Conservation (phyloP, 345 rosid species). For the Syzygium aromaticum region DNA sequence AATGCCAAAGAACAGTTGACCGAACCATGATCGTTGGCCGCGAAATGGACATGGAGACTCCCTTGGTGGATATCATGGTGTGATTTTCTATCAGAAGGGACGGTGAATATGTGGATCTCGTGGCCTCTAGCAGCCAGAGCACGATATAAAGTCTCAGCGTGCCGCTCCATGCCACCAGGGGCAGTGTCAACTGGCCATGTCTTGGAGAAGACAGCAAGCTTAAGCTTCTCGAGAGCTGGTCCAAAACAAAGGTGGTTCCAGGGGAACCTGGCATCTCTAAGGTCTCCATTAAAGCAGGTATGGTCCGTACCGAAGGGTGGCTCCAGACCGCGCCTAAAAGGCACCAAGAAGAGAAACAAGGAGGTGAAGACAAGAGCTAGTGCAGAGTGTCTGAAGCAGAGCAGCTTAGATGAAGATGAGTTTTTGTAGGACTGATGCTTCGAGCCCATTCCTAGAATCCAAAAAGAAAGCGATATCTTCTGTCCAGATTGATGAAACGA, state of each 20-base stretch:
- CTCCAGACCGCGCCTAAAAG: not conserved
- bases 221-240: conserved; percentile 40
- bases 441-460: conserved; percentile 17
- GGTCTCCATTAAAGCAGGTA: conserved; percentile 35
- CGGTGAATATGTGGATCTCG: conserved; percentile 65
- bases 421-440: conserved; percentile 27
- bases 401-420: conserved; percentile 17
- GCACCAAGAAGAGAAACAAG: conserved; percentile 26
- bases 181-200: conserved; percentile 60
- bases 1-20: conserved; percentile 44
- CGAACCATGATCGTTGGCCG: conserved; percentile 52
- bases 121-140: conserved; percentile 54
- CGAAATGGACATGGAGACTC: conserved; percentile 49
- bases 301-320: not conserved
- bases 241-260: conserved; percentile 69
- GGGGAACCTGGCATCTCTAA: conserved; percentile 43
- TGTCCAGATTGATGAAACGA: not conserved
- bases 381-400: conserved; percentile 20
- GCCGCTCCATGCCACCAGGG: conserved; percentile 78
- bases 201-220: conserved; percentile 61
- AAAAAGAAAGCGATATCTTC: not conserved
- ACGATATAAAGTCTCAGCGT: conserved; percentile 50
- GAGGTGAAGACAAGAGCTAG: conserved; percentile 26
- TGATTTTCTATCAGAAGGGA: conserved; percentile 37
- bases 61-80: conserved; percentile 30